A percentile compares a stretch with the other conserved stretches of the same genome.
These are phyloP conservation scores for Paracamarosporium sp. DNA, from an alignment of 2,329 filamentous ascomycete species.

Conservation along the genomic window DNA sequence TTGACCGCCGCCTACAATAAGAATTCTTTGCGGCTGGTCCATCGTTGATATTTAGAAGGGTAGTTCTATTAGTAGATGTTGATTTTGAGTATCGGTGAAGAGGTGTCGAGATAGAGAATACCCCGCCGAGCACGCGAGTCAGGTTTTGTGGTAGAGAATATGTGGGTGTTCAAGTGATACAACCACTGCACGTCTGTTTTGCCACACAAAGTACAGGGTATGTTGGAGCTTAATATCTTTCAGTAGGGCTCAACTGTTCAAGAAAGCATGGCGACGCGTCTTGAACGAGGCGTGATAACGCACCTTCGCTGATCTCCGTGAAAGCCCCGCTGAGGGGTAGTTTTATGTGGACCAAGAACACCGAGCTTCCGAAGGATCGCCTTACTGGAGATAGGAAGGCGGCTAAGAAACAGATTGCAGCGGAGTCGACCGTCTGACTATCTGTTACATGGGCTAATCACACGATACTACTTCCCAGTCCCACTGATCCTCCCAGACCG, in stretches of 20 bases:
- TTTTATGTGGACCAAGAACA: not conserved
- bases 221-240: not conserved
- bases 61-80: no score
- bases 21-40: conserved; percentile 22
- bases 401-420: not conserved
- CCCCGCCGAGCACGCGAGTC: not conserved
- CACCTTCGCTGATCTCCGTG: not conserved
- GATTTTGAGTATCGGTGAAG: not conserved
- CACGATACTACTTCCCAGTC: conserved; percentile 1
- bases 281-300: not conserved
- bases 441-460: not conserved
- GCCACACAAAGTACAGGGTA: not conserved
- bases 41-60: not conserved
- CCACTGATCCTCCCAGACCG: conserved; percentile 4
- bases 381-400: not conserved
- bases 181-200: not conserved
- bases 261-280: not conserved
- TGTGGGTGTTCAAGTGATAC: not conserved
- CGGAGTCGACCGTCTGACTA: not conserved
- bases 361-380: not conserved
- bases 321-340: conserved; percentile 1
- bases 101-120: not conserved
- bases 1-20: conserved; percentile 31
- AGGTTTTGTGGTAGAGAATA: not conserved
- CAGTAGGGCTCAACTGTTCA: not conserved